Conservation (phyloP, 768 basidiomycete genomes). For the Leccinum obscurum region DNA sequence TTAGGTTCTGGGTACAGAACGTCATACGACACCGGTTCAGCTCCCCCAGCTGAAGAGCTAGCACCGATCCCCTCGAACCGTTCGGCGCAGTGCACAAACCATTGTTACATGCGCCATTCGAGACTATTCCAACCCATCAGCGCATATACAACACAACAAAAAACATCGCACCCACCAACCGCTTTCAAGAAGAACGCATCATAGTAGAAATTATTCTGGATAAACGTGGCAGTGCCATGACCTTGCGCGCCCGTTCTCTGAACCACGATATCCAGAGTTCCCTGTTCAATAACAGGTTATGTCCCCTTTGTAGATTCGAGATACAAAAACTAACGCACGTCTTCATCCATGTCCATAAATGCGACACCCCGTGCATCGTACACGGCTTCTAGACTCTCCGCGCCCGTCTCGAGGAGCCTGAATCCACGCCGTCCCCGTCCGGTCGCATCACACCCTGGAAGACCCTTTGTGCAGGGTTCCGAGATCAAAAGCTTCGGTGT, state of each 20-base stretch:
- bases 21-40: constrained; percentile 61
- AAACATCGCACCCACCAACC: constrained; percentile 56
- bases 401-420: constrained; percentile 52
- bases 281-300: constrained; percentile 46
- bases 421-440: constrained; percentile 67
- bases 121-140: constrained; percentile 41
- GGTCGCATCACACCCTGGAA: constrained; percentile 55
- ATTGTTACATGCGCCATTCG: constrained; percentile 91
- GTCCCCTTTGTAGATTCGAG: neutral
- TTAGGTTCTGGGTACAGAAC: constrained; percentile 51
- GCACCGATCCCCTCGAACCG: constrained; percentile 39
- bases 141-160: neutral
- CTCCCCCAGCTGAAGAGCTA: constrained; percentile 19
- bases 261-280: constrained; percentile 85
- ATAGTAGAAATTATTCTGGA: constrained; percentile 98
- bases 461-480: constrained; percentile 54
- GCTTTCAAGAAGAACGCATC: constrained; percentile 99
- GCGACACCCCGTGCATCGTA: constrained; percentile 77
- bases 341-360: constrained; percentile 94
- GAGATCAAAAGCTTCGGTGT: constrained; percentile 66
- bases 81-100: constrained; percentile 71
- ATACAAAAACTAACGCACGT: constrained; percentile 53
- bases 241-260: constrained; percentile 75
- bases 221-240: constrained; percentile 65
- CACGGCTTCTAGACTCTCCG: constrained; percentile 59